Evolutionary conservation across 805 yeast species (phyloP).

Genomic region (Saccharomyces paradoxus): DNA sequence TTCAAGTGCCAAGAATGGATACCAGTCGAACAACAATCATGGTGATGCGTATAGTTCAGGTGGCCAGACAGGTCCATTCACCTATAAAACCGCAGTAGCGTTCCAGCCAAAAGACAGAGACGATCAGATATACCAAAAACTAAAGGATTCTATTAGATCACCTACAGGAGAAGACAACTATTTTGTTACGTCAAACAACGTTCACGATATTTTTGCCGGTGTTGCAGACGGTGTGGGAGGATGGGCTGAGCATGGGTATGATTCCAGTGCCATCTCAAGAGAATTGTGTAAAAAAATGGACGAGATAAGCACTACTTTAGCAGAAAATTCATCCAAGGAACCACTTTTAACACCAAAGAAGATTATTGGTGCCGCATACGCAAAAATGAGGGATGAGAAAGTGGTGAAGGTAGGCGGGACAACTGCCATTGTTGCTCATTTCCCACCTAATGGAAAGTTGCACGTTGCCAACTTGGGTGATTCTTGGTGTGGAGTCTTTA

Average conservation of each 20-base stretch:
- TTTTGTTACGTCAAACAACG: slow-evolving; percentile 31
- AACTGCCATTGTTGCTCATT: slow-evolving; percentile 78
- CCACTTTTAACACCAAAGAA: slow-evolving; percentile 32
- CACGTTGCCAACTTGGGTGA: slow-evolving; percentile 82
- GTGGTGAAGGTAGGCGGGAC: slow-evolving; percentile 85
- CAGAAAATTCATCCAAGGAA: neutral
- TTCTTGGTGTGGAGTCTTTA: slow-evolving; percentile 85
- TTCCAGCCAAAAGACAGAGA: slow-evolving; percentile 68
- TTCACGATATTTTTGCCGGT: slow-evolving; percentile 46
- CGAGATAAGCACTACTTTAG: slow-evolving; percentile 13
- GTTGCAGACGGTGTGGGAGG: slow-evolving; percentile 98
- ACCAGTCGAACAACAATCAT: neutral
- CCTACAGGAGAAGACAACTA: slow-evolving; percentile 76
- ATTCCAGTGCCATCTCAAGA: slow-evolving; percentile 78
- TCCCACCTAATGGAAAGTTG: slow-evolving; percentile 45
- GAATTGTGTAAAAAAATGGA: slow-evolving; percentile 60
- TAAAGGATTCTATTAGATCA: slow-evolving; percentile 36
- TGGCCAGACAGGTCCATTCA: slow-evolving; percentile 20
- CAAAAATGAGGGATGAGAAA: slow-evolving; percentile 42
- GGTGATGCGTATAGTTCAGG: slow-evolving; percentile 1
- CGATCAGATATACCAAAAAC: slow-evolving; percentile 35
- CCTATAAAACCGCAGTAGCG: slow-evolving; percentile 57
- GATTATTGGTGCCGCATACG: slow-evolving; percentile 51
- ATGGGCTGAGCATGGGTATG: slow-evolving; percentile 88
- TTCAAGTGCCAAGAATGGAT: slow-evolving; percentile 7